Evolutionary conservation across 2,329 filamentous ascomycete species (phyloP), one percentile per base, ranked within the genome.

Genomic region (Beauveria sp.): DNA sequence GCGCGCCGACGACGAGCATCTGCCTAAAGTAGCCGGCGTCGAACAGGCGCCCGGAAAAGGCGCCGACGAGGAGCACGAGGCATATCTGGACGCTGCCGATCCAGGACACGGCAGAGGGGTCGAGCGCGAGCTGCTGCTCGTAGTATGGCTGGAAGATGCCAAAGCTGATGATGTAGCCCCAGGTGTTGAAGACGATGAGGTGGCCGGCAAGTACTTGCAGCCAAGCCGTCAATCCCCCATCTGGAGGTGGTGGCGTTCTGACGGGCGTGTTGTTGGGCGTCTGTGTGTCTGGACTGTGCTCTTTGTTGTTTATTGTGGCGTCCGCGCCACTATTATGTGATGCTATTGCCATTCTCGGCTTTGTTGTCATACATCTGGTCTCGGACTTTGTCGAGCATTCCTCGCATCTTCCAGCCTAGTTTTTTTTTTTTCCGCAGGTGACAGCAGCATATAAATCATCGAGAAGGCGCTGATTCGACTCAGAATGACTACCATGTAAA

Each of bases 1-100:
- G 68, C 0, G 71, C 71, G 0, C 77, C 75, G 0, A 67, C 63
- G 0, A 73, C 61, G 1, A 79, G 62, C 1, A 72, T 68, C 0
- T 65, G 57, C 1, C 71, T 70, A 30, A 71, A 72, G 59, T 77
- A 75, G 0, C 79, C 79, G 2, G 72, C 72, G 46, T 81, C 79
- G 43, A 73, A 73, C 1, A 74, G 68, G 0, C 74, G 70, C 1
- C 79, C 78, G 2, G 75, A 73, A 48, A 79, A 70, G 1, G 75
- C 70, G 0, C 77, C 77, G 40, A 74, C 67, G 16, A 73, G 67
- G 55, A 75, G 75, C 24, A 78, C 66, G 22, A 80, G 70, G 20
- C 74, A 79, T 10, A 76, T 70, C 62, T 81, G 76, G 1, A 81
- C 64, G 18, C 78, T 78, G 3, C 79, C 79, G 20, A 82, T 76